Conservation (phyloP, 768 basidiomycete species). For the Boletus sp. region DNA sequence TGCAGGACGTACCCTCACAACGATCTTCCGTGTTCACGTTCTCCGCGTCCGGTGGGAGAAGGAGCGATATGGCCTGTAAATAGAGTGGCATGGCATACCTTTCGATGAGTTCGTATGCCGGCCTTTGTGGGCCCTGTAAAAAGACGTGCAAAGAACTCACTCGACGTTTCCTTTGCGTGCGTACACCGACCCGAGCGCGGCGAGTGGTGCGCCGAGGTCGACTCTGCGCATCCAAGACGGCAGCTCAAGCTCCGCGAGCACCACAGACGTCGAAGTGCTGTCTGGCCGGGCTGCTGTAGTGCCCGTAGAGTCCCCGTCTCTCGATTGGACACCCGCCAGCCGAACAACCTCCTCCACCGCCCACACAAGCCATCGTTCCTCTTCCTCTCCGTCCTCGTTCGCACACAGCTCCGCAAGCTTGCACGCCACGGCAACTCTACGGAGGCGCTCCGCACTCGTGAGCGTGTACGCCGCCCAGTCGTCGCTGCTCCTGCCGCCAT, state of each 20-base stretch:
- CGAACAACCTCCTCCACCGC: constrained; percentile 43
- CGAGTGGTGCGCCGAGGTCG: constrained; percentile 66
- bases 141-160: constrained; percentile 7
- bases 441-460: constrained; percentile 38
- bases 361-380: constrained; percentile 42
- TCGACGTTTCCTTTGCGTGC: constrained; percentile 52
- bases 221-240: constrained; percentile 58
- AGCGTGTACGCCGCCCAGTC: constrained; percentile 28
- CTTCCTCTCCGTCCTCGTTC: constrained; percentile 32
- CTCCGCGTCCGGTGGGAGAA: constrained; percentile 43
- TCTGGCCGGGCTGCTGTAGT: not conserved
- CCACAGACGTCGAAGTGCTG: constrained; percentile 13
- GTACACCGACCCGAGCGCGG: constrained; percentile 63
- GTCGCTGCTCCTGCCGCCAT: not conserved
- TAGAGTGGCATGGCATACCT: constrained; percentile 67
- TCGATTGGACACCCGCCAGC: constrained; percentile 18
- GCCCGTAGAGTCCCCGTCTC: not conserved
- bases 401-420: constrained; percentile 43
- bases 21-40: constrained; percentile 42
- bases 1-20: constrained; percentile 50
- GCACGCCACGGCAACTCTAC: constrained; percentile 42
- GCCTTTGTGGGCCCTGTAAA: not conserved
- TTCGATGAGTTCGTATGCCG: not conserved
- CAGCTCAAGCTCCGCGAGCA: constrained; percentile 51
- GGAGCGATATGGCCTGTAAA: constrained; percentile 58